Percentiles rank a stretch among this genome's conserved stretches.
Evolutionary conservation across 495 filamentous ascomycete genomes (phyloP).

Genomic region (Ramalina peruviana): DNA sequence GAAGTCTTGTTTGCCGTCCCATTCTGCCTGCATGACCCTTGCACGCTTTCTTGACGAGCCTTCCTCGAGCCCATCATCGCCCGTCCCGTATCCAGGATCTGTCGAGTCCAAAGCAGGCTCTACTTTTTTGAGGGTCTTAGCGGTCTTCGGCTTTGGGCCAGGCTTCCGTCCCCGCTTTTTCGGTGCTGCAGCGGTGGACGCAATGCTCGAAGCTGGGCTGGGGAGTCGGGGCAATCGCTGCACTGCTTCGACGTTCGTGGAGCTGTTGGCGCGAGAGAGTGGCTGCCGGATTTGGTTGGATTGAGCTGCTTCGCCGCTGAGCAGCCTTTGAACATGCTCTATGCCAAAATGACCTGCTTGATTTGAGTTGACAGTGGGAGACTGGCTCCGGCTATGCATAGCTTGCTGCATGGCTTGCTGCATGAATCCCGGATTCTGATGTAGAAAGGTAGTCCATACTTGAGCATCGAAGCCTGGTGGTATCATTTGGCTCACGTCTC

Average conservation of each 20-base stretch:
- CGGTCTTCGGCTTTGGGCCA: slow-evolving; percentile 1
- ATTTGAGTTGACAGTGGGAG: slow-evolving; percentile 6
- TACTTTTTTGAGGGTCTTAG: slow-evolving; percentile 11
- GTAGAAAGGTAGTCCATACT: slow-evolving; percentile 51
- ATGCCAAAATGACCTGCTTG: slow-evolving; percentile 38
- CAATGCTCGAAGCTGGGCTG: slow-evolving; percentile 27
- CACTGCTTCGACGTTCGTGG: slow-evolving; percentile 4
- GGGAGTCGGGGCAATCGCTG: slow-evolving; percentile 16
- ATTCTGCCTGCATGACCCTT: slow-evolving; percentile 53
- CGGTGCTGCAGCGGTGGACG: slow-evolving; percentile 17
- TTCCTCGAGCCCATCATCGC: slow-evolving; percentile 52
- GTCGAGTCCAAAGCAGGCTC: slow-evolving; percentile 24
- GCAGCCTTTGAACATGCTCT: slow-evolving; percentile 35
- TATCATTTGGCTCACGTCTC: slow-evolving; percentile 43
- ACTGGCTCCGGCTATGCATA: slow-evolving; percentile 12
- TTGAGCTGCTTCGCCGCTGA: slow-evolving; percentile 30
- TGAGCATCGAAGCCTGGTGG: slow-evolving; percentile 53
- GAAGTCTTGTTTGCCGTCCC: slow-evolving; percentile 52
- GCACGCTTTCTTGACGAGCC: slow-evolving; percentile 56
- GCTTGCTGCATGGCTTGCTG: slow-evolving; percentile 8
- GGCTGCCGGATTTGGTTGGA: neutral
- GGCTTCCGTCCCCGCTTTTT: slow-evolving; percentile 14
- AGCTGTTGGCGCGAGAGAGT: slow-evolving; percentile 7
- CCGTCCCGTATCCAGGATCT: slow-evolving; percentile 50
- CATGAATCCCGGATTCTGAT: slow-evolving; percentile 37